Evolutionary conservation across 1,284 basidiomycete species (phyloP).

Genomic region (Rhodofomes roseus): DNA sequence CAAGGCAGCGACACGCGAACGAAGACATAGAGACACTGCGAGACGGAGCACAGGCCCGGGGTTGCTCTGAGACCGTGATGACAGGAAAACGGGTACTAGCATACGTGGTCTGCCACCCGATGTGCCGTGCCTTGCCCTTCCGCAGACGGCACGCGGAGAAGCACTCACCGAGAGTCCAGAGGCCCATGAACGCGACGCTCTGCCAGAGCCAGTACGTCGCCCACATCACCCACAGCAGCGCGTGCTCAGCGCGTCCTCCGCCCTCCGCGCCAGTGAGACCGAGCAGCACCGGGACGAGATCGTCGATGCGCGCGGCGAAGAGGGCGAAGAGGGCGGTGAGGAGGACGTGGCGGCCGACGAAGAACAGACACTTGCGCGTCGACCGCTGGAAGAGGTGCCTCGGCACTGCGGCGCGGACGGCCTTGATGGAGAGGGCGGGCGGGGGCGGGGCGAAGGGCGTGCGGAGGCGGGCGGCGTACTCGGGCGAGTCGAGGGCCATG

Average conservation of each 20-base stretch:
- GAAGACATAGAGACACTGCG: too few relatives aligned
- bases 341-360: slow-evolving; percentile 36
- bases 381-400: slow-evolving; percentile 54
- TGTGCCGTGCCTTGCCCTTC: too few relatives aligned
- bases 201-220: slow-evolving; percentile 28
- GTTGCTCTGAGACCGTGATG: too few relatives aligned
- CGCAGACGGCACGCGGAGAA: not conserved
- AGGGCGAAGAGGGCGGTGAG: slow-evolving; percentile 20
- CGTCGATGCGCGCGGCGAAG: slow-evolving; percentile 22
- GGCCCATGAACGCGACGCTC: slow-evolving; percentile 23
- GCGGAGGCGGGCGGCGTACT: slow-evolving; percentile 22
- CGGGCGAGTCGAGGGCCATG: slow-evolving; percentile 17
- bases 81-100: too few relatives aligned
- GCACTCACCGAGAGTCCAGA: slow-evolving; percentile 27
- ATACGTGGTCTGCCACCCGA: too few relatives aligned
- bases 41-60: too few relatives aligned
- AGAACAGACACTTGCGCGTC: slow-evolving; percentile 32
- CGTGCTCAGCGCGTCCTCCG: not conserved
- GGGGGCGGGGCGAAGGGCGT: slow-evolving; percentile 33
- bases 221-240: slow-evolving; percentile 16
- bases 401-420: slow-evolving; percentile 44
- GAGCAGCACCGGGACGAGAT: not conserved
- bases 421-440: slow-evolving; percentile 35
- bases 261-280: not conserved
- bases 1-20: too few relatives aligned